Base-by-base conservation (phyloP, 257 asterid species). In the Ilex aquifolium region DNA sequence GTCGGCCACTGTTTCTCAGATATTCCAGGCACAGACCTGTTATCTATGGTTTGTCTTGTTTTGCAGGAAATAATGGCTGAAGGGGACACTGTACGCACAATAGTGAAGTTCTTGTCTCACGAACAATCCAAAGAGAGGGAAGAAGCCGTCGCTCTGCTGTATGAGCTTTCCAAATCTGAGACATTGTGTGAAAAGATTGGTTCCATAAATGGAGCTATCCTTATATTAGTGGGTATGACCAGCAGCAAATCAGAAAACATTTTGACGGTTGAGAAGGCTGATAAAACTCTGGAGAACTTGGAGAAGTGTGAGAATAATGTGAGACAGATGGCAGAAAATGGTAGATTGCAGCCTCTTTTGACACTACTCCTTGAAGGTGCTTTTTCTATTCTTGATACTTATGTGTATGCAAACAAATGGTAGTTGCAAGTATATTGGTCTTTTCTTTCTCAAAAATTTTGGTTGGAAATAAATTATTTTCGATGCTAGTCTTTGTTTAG, bases 241-340 rank as follows among this genome's bases (percentile, higher is more conserved):
- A 93, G 95, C 88, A 90, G 99, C 83, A 80, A 78, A 68, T 85
- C 97, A 0, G 99, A 93, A 65, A 86, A 90, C 65, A 63, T 79
- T 62, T 64, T 71, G 56, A 77, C 85, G 32, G 96, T 93, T 60
- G 95, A 87, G 67, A 93, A 74, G 74, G 96, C 97, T 5, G 97
- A 83, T 69, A 73, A 59, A 71, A 93, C 95, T 14, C 80, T 93
- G 68, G 91, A 81, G 44, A 93, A 93, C 76, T 81, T 93, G 52
- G 91, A 85, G 21, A 78, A 71, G 65, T 84, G 90, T 63, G 96
- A 90, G 90, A 84, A 74, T 77, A 93, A 93, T 51, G 96, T 93
- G n/a, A 77, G 95, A 65, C 96, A 93, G 69, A 90, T 93, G 96
- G 99, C 99, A 36, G 91, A 81, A 69, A 80, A 66, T 56, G 97